These are phyloP conservation scores for Dendryphion nanum DNA, from an alignment of 2,329 filamentous ascomycete genomes.

Conservation along the genomic window DNA sequence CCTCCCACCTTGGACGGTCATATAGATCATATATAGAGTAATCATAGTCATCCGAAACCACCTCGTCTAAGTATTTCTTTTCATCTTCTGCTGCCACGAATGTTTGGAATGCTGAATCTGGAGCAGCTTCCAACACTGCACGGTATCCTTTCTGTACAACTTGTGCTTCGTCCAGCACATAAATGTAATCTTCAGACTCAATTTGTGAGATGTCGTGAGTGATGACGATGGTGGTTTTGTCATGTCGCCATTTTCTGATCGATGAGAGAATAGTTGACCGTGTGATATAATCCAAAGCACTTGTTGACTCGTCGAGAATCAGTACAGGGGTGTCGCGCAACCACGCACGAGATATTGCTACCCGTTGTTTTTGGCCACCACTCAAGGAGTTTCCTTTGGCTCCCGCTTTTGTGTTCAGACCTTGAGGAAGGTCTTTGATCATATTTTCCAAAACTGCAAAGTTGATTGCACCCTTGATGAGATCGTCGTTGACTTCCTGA, in stretches of 20 bases:
- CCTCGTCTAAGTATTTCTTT: conserved; percentile 1
- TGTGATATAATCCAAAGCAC: conserved; percentile 75
- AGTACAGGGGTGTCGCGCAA: conserved; percentile 76
- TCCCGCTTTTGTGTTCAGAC: conserved; percentile 71
- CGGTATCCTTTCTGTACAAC: conserved; percentile 70
- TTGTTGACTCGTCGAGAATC: conserved; percentile 86
- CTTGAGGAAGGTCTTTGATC: conserved; percentile 64
- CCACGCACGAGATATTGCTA: conserved; percentile 76
- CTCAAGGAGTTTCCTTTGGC: conserved; percentile 69
- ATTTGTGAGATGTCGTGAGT: conserved; percentile 88
- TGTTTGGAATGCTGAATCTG: conserved; percentile 48
- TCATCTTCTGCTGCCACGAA: conserved; percentile 18
- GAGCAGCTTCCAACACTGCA: conserved; percentile 51
- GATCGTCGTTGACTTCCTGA: conserved; percentile 48
- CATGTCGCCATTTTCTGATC: conserved; percentile 72
- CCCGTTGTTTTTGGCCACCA: conserved; percentile 79
- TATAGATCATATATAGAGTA: conserved; percentile 20
- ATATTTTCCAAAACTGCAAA: conserved; percentile 69
- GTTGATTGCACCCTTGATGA: conserved; percentile 62
- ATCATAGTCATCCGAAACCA: conserved; percentile 9
- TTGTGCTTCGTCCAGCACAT: conserved; percentile 69
- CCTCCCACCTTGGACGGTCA: conserved; percentile 13
- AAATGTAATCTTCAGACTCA: conserved; percentile 69
- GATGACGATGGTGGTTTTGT: conserved; percentile 87
- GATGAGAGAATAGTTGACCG: conserved; percentile 68